A percentile compares a stretch with the other conserved stretches of the same genome.
These are phyloP conservation scores for Alternaria hordeiaustralica DNA, from an alignment of 2,329 filamentous ascomycete genomes.

Conservation along the genomic window DNA sequence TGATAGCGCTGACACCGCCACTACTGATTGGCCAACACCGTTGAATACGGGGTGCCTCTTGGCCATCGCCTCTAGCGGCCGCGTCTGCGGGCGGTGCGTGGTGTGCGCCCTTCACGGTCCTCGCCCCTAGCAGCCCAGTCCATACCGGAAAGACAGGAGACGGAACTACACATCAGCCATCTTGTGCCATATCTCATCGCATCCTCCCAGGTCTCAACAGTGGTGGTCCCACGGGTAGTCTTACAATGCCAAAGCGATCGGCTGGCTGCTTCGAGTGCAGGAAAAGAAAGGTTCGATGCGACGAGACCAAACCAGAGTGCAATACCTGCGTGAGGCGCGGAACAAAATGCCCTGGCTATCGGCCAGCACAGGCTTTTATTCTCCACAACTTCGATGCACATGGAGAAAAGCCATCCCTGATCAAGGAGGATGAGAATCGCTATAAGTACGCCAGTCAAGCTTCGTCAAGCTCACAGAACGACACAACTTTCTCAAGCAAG, in stretches of 20 bases:
- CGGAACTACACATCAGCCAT: not conserved
- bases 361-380: constrained; percentile 44
- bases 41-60: constrained; percentile 17
- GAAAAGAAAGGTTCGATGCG: constrained; percentile 47
- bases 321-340: constrained; percentile 43
- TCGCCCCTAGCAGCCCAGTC: not conserved
- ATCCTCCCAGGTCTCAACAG: constrained; percentile 5
- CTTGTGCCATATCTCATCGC: not conserved
- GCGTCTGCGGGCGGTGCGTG: constrained; percentile 7
- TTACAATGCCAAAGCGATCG: constrained; percentile 46
- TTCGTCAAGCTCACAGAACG: constrained; percentile 6
- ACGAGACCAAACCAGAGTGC: constrained; percentile 46
- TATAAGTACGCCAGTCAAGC: constrained; percentile 41
- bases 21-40: constrained; percentile 9
- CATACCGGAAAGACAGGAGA: not conserved
- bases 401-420: constrained; percentile 37
- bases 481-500: constrained; percentile 5
- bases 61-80: constrained; percentile 11
- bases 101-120: constrained; percentile 1
- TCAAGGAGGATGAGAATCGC: constrained; percentile 44
- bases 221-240: constrained; percentile 9
- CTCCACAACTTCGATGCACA: constrained; percentile 42
- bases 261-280: constrained; percentile 47
- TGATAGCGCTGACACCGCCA: not conserved
- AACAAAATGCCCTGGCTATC: constrained; percentile 46